Evolutionary conservation across 305 asterid genomes (phyloP), one percentile per base, ranked within the genome.

Genomic region (Ilex paraguariensis): DNA sequence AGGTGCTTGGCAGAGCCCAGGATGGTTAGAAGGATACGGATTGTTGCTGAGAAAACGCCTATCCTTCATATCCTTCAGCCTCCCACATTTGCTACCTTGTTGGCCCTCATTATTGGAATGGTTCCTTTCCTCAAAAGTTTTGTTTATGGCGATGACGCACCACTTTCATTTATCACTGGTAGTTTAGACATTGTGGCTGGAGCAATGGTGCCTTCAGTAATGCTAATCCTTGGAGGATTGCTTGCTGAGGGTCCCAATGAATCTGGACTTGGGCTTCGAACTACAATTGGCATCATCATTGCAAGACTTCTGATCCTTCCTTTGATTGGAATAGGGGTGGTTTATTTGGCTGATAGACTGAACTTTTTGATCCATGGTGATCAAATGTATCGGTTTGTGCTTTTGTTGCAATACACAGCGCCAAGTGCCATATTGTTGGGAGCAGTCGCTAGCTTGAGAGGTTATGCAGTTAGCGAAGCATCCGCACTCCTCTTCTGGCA

Each of bases 401-500:
- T 92, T 75, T 77, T 89, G 62, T 71, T 92, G 84, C 97, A 92
- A 75, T 89, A 92, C 59, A 80, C 95, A 6, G 83, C 78, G 12
- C 98, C 98, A 3, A 91, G 93, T 65, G 96, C 98, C 13, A 87
- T 91, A 71, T 67, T 87, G 77, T 66, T 91, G 75, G 98, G 98
- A 40, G 95, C 98, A 33, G 81, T 91, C 42, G 98, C 98, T 52
- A 85, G 89, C 59, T 75, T 91, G 76, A 87, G 98, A 70, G 90
- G 95, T 31, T 91, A 89, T 70, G 95, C 96, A 16, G 95, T 88
- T 60, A 69, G 79, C 7, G 98, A 91, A 75, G 95, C 98, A 64
- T 87, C 98, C 7, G 87, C 95, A 31, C 74, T 87, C 54, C 95
- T 91, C 33, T 91, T 91, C 80, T 92, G 97, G 98, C 97, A 88